phyloP scores from a whole-genome alignment of 2,329 filamentous ascomycete species.

The Penicillium sp. region DNA sequence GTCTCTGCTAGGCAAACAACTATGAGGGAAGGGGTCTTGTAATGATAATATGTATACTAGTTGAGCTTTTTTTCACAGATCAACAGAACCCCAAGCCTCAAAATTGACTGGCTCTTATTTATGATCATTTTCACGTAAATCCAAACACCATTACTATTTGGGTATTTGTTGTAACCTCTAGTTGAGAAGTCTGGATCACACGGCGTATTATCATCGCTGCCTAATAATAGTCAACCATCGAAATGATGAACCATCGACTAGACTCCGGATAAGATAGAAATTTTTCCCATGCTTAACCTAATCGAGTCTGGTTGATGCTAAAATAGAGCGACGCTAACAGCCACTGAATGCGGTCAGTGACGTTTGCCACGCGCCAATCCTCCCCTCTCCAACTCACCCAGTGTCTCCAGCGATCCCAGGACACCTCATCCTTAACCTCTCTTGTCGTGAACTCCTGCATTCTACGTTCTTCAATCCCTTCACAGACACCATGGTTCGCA shows the following conservation, averaged over 20 bases:
- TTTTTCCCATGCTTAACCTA: background rate
- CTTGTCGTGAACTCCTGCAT: background rate
- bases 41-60: conserved; percentile 1
- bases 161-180: background rate
- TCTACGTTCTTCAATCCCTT: background rate
- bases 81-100: background rate
- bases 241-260: too few species aligned
- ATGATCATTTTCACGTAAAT: background rate
- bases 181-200: background rate
- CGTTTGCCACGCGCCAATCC: conserved; percentile 24
- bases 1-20: conserved; percentile 35
- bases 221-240: background rate
- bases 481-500: conserved; percentile 36
- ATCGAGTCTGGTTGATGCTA: background rate
- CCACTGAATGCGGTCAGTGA: conserved; percentile 27
- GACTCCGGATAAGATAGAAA: background rate
- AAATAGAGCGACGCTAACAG: conserved; percentile 9
- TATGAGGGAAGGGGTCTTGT: conserved; percentile 14
- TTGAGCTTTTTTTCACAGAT: background rate
- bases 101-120: conserved; percentile 1
- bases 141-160: too few species aligned
- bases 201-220: background rate
- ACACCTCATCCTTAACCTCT: background rate
- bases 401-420: background rate
- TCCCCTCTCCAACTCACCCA: conserved; percentile 1